Base-by-base conservation (phyloP, 331 rosid species). In the Pyracantha coccinea region DNA sequence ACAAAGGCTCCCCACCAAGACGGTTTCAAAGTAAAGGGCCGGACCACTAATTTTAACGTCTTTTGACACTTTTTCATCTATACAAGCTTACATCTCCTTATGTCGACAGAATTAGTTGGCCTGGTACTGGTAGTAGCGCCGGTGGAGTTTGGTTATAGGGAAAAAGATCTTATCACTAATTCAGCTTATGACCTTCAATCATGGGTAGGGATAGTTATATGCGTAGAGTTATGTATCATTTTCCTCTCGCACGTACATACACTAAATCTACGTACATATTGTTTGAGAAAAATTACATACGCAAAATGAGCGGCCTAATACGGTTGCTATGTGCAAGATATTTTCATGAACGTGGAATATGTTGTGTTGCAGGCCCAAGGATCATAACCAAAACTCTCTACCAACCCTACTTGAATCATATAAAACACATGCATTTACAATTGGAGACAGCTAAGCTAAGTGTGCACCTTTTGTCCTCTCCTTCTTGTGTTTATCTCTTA, bases 401-500 rank as follows among this genome's bases (percentile, higher is more conserved):
- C 12, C 69, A 61, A 62, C 60, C 69, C 21, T 24, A 25, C 60
- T 61, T 27, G 17, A 44, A 28, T 50, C 21, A 27, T 61, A 35
- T 61, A 12, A 66, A 27, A 61, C n/a, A 4, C 6, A 44, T 7
- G 60, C 77, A 73, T 27, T 45, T 21, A 27, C 69, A 44, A 7
- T 11, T 21, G 31, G 29, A 61, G 29, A 61, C 58, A 44, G 69
- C 45, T 10, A 38, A 3, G 45, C 60, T 25, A 25, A 38, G 12
- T 29, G 47, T 23, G 38, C 41, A 58, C 76, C 76, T 59, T 60
- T 72, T 72, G 68, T 72, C 76, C 58, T 24, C 20, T 38, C 68
- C 14, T 59, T 38, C 57, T 58, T 72, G 68, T 72, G 60, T 64
- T 59, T 24, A 17, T 24, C 68, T 41, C n/a, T 33, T 59, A 38